Conservation (phyloP, 768 basidiomycete species). For the Tubosaeta sp. region DNA sequence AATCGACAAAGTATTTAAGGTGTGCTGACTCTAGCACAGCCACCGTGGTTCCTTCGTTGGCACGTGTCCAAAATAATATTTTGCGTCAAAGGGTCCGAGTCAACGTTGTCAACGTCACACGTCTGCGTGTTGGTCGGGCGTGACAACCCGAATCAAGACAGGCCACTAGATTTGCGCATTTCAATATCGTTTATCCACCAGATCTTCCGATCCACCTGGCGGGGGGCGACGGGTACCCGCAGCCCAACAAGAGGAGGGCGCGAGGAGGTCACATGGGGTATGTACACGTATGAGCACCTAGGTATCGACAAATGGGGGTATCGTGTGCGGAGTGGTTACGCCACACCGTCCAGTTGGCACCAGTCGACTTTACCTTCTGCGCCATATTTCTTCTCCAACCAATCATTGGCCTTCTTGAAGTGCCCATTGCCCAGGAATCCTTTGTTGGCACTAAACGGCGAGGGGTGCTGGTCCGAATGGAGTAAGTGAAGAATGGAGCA, state of each 20-base stretch:
- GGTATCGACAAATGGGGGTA: slow-evolving; percentile 30
- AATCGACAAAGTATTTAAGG: slow-evolving; percentile 28
- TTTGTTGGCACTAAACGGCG: slow-evolving; percentile 68
- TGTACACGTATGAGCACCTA: slow-evolving; percentile 16
- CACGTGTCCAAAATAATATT: slow-evolving; percentile 14
- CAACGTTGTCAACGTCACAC: slow-evolving; percentile 8
- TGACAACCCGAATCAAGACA: slow-evolving; percentile 8
- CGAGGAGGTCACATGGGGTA: slow-evolving; percentile 11
- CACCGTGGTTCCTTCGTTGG: slow-evolving; percentile 17
- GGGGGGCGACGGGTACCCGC: slow-evolving; percentile 10
- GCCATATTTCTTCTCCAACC: slow-evolving; percentile 80
- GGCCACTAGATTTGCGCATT: slow-evolving; percentile 18
- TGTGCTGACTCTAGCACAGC: slow-evolving; percentile 25
- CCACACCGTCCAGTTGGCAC: slow-evolving; percentile 44
- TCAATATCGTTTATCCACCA: slow-evolving; percentile 21
- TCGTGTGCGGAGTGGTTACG: slow-evolving; percentile 11
- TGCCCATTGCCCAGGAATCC: slow-evolving; percentile 90
- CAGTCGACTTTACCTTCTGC: slow-evolving; percentile 67
- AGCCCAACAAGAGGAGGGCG: slow-evolving; percentile 15
- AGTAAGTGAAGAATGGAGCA: slow-evolving; percentile 26
- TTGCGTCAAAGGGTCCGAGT: slow-evolving; percentile 16
- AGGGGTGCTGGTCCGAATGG: slow-evolving; percentile 65
- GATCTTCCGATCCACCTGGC: slow-evolving; percentile 21
- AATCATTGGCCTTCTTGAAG: slow-evolving; percentile 82
- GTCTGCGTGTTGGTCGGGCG: neutral